Base-by-base conservation (phyloP, 768 basidiomycete genomes). In the Boletus fagicola region DNA sequence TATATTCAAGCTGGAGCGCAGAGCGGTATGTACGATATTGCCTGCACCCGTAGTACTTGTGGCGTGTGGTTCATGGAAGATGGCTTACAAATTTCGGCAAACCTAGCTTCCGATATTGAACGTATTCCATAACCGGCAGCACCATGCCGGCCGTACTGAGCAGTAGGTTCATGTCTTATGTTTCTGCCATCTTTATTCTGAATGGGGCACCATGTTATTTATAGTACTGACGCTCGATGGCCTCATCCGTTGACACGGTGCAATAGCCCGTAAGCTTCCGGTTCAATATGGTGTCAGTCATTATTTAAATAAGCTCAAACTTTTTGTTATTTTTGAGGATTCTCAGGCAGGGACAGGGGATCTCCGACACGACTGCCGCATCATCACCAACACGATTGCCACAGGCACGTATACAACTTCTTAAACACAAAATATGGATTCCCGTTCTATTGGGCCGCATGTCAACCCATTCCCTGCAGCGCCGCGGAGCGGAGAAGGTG, bases 21-120 rank as follows among this genome's bases (percentile, higher is more conserved):
- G 54, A 58, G 63, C 55, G 56, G 66, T 68, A 51, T 11, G 66
- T 68, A 44, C 26, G 2, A 15, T 26, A 42, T 33, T 13, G 24
- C 18, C 47, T 3, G n/a, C 13, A 12, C 38, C 28, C 20, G 28
- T 12, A 33, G 13, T 35, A 16, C 35, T 36, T 16, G 24, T 44
- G 49, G 38, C 36, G 46, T n/a, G 44, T 18, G 22, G 15, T 22
- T 18, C n/a, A 15, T 20, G 22, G n/a, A 36, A n/a, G 1, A 39
- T 62, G 20, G 33, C 49, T 57, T 35, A 57, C 26, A 3, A 5
- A 33, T 62, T 26, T 47, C 31, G 42, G 12, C 31, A 15, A 4
- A 24, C n/a, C 42, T 42, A 67, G 66, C 58, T 68, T 31, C 66
- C 63, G 30, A 8, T 63, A 51, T 54, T 65, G 57, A 67, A 62